Percentiles rank a stretch among this genome's conserved stretches.
Evolutionary conservation across 495 filamentous ascomycete species (phyloP).

Genomic region (Lophium mytilinum): DNA sequence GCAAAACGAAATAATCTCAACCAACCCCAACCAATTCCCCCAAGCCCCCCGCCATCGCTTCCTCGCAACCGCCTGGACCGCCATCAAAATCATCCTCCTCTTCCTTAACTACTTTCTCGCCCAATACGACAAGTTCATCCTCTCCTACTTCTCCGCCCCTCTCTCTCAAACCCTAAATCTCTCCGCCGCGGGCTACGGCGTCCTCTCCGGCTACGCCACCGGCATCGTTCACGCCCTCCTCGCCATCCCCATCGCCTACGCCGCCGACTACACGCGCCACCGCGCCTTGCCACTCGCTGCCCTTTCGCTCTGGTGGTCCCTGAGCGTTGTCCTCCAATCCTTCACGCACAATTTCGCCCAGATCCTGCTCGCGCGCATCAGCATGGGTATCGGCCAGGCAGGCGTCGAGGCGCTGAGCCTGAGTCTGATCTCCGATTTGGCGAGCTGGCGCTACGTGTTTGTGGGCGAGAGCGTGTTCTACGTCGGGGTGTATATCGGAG

Average conservation of each 20-base stretch:
- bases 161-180: conserved; percentile 23
- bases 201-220: conserved; percentile 32
- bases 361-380: conserved; percentile 30
- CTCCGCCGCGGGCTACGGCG: conserved; percentile 17
- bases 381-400: conserved; percentile 30
- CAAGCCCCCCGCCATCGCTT: too few species aligned
- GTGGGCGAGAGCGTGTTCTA: conserved; percentile 30
- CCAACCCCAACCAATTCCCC: too few species aligned
- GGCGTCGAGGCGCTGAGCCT: conserved; percentile 30
- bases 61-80: too few species aligned
- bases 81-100: conserved; percentile 27
- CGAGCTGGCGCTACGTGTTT: conserved; percentile 28
- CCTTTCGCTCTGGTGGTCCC: conserved; percentile 29
- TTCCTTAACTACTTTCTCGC: conserved; percentile 34
- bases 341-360: conserved; percentile 34
- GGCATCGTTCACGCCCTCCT: conserved; percentile 31
- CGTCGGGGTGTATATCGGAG: conserved; percentile 31
- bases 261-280: conserved; percentile 26
- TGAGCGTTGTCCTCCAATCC: conserved; percentile 31
- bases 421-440: conserved; percentile 32
- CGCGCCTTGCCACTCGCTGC: conserved; percentile 28
- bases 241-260: conserved; percentile 26
- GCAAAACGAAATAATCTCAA: too few species aligned
- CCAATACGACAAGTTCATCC: conserved; percentile 36
- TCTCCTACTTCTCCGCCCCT: conserved; percentile 30